A percentile compares a stretch with the other conserved stretches of the same genome.
phyloP scores from a whole-genome alignment of 2,329 filamentous ascomycete species.

The Alternaria solani region DNA sequence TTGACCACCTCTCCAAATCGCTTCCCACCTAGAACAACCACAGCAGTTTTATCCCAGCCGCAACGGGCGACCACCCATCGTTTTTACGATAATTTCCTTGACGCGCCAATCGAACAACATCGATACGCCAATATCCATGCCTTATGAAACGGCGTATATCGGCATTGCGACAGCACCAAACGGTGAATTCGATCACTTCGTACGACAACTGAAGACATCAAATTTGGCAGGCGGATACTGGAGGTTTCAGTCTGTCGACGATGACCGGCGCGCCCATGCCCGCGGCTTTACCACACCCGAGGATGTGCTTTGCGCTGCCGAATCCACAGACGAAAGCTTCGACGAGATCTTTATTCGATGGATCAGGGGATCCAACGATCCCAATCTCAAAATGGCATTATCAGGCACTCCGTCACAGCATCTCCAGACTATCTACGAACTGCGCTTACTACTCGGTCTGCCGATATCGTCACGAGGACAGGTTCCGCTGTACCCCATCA shows the following conservation, averaged over 20 bases:
- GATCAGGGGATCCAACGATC: slow-evolving; percentile 22
- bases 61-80: neutral
- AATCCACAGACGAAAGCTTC: slow-evolving; percentile 14
- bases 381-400: neutral
- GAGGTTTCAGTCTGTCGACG: slow-evolving; percentile 20
- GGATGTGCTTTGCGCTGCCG: slow-evolving; percentile 21
- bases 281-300: slow-evolving; percentile 26
- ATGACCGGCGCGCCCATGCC: slow-evolving; percentile 23
- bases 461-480: slow-evolving; percentile 18
- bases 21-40: neutral
- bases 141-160: slow-evolving; percentile 21
- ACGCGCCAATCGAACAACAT: neutral
- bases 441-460: slow-evolving; percentile 20
- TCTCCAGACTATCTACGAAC: slow-evolving; percentile 22
- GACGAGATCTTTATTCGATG: slow-evolving; percentile 27
- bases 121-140: neutral
- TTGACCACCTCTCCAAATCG: neutral
- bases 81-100: neutral
- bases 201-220: neutral
- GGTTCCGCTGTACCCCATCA: slow-evolving; percentile 25
- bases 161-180: slow-evolving; percentile 4
- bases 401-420: slow-evolving; percentile 20
- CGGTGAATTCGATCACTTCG: slow-evolving; percentile 23
- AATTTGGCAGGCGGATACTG: slow-evolving; percentile 24
- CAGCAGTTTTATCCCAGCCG: neutral